These are phyloP conservation scores for Fusarium sublunatum DNA, from an alignment of 2,329 filamentous ascomycete genomes.

Conservation along the genomic window DNA sequence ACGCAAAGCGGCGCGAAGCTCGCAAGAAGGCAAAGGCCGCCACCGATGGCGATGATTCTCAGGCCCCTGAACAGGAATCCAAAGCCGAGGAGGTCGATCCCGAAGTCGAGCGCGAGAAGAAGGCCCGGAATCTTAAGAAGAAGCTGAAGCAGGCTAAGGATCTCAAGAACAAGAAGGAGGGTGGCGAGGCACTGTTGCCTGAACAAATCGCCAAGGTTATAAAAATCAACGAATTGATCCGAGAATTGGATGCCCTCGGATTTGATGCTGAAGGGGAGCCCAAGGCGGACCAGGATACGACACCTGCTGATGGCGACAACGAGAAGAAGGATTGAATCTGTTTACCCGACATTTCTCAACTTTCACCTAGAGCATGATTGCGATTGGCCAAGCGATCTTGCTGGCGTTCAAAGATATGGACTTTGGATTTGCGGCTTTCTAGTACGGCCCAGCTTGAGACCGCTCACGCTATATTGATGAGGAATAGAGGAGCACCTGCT, in stretches of 20 bases:
- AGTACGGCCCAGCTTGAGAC: neutral
- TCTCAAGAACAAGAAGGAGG: slow-evolving; percentile 89
- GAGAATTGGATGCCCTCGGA: slow-evolving; percentile 86
- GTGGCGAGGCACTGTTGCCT: slow-evolving; percentile 82
- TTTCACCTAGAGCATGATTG: neutral
- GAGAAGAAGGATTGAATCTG: slow-evolving; percentile 43
- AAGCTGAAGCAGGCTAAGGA: slow-evolving; percentile 95
- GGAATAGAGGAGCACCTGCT: neutral
- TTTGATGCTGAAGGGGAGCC: slow-evolving; percentile 82
- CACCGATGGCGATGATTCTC: slow-evolving; percentile 68
- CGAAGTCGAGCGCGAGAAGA: slow-evolving; percentile 88
- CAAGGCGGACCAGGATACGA: slow-evolving; percentile 46
- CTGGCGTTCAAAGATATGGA: neutral
- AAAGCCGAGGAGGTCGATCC: slow-evolving; percentile 66
- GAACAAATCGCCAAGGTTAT: slow-evolving; percentile 98
- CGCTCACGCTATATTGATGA: slow-evolving; percentile 1
- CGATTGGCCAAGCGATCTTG: neutral
- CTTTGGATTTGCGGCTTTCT: neutral
- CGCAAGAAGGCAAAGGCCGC: slow-evolving; percentile 65
- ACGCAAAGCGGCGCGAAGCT: slow-evolving; percentile 78
- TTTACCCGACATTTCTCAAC: neutral
- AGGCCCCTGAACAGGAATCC: slow-evolving; percentile 27
- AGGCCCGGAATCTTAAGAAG: slow-evolving; percentile 90
- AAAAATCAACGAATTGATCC: slow-evolving; percentile 92
- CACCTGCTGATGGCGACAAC: slow-evolving; percentile 12